Evolutionary conservation across 2,329 filamentous ascomycete species (phyloP).

Genomic region (Fusarium ramigenum): DNA sequence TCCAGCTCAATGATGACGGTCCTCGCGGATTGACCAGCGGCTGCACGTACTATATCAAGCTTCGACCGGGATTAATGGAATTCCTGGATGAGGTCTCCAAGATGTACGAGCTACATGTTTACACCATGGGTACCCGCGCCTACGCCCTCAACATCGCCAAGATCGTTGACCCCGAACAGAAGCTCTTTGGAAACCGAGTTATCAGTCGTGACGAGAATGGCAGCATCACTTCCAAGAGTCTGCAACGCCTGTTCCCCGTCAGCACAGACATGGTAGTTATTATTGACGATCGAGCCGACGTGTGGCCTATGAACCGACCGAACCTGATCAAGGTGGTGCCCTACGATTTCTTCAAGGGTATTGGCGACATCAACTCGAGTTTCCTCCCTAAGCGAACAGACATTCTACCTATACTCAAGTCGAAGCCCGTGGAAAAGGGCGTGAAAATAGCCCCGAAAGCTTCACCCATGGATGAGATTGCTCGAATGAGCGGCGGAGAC

Average conservation of each 20-base stretch:
- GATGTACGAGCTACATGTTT: constrained; percentile 95
- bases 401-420: constrained; percentile 51
- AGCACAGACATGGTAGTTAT: constrained; percentile 99
- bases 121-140: constrained; percentile 98
- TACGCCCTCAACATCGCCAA: constrained; percentile 92
- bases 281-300: constrained; percentile 95
- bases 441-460: constrained; percentile 39
- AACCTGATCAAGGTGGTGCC: constrained; percentile 95
- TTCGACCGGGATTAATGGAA: constrained; percentile 83
- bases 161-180: constrained; percentile 90
- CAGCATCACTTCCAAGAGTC: constrained; percentile 87
- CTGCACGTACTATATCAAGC: constrained; percentile 99
- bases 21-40: constrained; percentile 73
- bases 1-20: constrained; percentile 89
- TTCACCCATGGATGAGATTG: constrained; percentile 74
- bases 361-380: constrained; percentile 98
- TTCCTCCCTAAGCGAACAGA: constrained; percentile 85
- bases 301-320: constrained; percentile 89
- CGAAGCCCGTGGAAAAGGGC: constrained; percentile 24
- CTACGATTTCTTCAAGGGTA: constrained; percentile 98
- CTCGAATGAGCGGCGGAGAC: constrained; percentile 78
- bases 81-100: constrained; percentile 82
- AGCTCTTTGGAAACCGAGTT: constrained; percentile 92
- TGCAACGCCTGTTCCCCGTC: constrained; percentile 91
- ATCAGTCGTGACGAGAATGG: constrained; percentile 98